Evolutionary conservation across 2,329 filamentous ascomycete genomes (phyloP).

Genomic region (Beauveria medogensis): DNA sequence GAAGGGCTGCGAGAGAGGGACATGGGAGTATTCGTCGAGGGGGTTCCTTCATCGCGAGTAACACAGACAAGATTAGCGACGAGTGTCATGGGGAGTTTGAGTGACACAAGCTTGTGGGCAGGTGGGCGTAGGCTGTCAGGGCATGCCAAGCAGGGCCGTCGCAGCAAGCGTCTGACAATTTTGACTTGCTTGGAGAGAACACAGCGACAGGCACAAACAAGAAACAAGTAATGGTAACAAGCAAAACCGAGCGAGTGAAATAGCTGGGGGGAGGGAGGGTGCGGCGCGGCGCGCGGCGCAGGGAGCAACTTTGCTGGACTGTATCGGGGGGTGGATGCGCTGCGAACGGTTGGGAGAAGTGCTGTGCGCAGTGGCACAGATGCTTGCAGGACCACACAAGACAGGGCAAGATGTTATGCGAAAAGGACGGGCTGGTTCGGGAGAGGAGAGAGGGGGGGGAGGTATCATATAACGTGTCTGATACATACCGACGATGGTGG

Average conservation of each 20-base stretch:
- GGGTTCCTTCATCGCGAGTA: constrained; percentile 37
- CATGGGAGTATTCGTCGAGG: constrained; percentile 54
- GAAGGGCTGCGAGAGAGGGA: constrained; percentile 82
- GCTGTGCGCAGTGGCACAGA: background rate
- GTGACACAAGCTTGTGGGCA: background rate
- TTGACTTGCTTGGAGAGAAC: background rate
- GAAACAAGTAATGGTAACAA: background rate
- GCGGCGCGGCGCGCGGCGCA: background rate
- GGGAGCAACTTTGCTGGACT: background rate
- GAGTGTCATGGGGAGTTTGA: background rate
- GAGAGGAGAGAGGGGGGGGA: background rate
- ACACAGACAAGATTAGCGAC: constrained; percentile 20
- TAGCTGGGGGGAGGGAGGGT: background rate
- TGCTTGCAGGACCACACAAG: background rate
- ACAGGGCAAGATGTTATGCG: too few relatives aligned
- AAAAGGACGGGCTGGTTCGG: background rate
- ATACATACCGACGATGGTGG: constrained; percentile 46
- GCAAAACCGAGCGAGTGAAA: background rate
- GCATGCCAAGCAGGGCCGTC: background rate
- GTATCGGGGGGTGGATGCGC: constrained; percentile 3
- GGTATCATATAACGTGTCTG: background rate
- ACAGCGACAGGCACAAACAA: background rate
- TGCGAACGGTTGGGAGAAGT: background rate
- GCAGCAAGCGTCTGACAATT: background rate
- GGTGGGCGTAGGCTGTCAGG: background rate